Evolutionary conservation across 192 early-diverging fungal species (phyloP).

Genomic region (Linnemannia zychae): DNA sequence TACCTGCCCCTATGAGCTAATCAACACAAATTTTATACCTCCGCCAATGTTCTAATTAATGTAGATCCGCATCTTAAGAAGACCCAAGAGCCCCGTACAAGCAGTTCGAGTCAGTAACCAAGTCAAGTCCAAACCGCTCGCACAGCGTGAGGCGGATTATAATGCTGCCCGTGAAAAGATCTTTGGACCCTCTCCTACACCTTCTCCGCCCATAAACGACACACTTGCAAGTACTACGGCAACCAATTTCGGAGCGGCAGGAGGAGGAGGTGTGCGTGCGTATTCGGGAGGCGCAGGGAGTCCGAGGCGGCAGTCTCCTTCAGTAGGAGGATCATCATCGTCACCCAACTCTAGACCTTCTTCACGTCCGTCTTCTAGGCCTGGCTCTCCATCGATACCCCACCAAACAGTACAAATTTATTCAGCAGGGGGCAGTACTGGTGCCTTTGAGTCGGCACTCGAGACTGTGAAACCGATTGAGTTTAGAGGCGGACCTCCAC

Average conservation of each 20-base stretch:
- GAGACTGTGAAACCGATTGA: constrained; percentile 30
- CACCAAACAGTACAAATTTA: background rate
- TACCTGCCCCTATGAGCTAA: no score
- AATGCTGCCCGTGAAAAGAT: constrained; percentile 54
- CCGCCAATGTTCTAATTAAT: background rate
- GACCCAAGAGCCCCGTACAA: constrained; percentile 47
- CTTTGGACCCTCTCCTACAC: constrained; percentile 32
- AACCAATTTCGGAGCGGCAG: background rate
- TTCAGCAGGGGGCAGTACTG: background rate
- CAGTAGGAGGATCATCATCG: background rate
- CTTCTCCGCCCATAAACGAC: constrained; percentile 4
- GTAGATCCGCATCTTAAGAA: constrained; percentile 49
- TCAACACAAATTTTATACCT: no score
- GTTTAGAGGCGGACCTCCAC: constrained; percentile 23
- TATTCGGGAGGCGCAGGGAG: background rate
- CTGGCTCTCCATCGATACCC: background rate
- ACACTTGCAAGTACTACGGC: background rate
- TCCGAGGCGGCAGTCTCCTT: constrained; percentile 18
- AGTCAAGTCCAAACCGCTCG: constrained; percentile 27
- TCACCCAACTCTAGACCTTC: background rate
- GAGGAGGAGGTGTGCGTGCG: background rate
- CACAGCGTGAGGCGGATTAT: constrained; percentile 49
- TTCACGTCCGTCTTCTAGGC: background rate
- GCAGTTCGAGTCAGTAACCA: background rate
- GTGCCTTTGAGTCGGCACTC: background rate